Conservation (phyloP, 2,329 filamentous ascomycete genomes). For the Pezicula rhizophila region DNA sequence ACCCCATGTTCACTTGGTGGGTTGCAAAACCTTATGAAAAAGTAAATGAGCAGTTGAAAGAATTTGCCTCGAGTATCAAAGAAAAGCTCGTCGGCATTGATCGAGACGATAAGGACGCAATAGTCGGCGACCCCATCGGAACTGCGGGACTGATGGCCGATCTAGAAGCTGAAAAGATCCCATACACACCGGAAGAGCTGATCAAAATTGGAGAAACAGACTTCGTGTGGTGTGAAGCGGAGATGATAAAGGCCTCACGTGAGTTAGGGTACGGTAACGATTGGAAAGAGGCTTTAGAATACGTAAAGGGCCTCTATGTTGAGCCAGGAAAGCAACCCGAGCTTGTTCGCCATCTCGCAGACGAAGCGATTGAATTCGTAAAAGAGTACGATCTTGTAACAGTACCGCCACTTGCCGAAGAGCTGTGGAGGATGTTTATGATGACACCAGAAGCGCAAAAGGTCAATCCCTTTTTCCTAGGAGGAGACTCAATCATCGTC, state of each 20-base stretch:
- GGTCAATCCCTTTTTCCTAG: constrained; percentile 54
- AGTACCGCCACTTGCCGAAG: constrained; percentile 45
- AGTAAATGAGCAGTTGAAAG: constrained; percentile 31
- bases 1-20: constrained; percentile 54
- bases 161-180: constrained; percentile 50
- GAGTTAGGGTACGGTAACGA: constrained; percentile 41
- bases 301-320: constrained; percentile 49
- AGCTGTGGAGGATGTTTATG: constrained; percentile 51
- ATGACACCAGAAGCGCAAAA: constrained; percentile 47
- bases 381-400: constrained; percentile 48
- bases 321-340: constrained; percentile 46
- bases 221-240: constrained; percentile 48
- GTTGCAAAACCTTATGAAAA: constrained; percentile 37
- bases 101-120: constrained; percentile 38
- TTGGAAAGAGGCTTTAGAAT: constrained; percentile 48
- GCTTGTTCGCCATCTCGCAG: constrained; percentile 44
- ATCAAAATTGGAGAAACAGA: constrained; percentile 44
- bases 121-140: constrained; percentile 52
- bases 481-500: constrained; percentile 46
- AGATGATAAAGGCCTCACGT: constrained; percentile 45
- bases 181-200: constrained; percentile 51
- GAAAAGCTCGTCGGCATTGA: constrained; percentile 39
- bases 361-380: constrained; percentile 47
- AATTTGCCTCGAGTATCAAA: constrained; percentile 32
- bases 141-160: constrained; percentile 43